Base-by-base conservation (phyloP, 768 basidiomycete genomes). In the Mycena epipterygia region DNA sequence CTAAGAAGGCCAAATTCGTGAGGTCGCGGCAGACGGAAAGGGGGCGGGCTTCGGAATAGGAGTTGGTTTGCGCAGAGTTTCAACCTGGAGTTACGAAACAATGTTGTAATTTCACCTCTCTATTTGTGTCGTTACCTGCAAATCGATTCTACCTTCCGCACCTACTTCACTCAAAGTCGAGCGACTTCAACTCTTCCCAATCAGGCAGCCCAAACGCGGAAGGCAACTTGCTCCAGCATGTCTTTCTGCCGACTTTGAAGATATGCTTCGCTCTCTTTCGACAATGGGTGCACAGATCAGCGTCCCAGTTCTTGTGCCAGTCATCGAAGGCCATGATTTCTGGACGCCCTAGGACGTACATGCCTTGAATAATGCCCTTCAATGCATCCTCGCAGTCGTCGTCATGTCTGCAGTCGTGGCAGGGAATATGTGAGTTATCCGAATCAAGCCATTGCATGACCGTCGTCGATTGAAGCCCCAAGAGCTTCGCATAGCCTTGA, bases 141-240 rank as follows among this genome's bases (percentile, higher is more conserved):
- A n/a, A n/a, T n/a, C n/a, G n/a, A n/a, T n/a, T n/a, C n/a, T n/a
- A n/a, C n/a, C n/a, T n/a, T n/a, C n/a, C n/a, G n/a, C n/a, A n/a
- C n/a, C n/a, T n/a, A n/a, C n/a, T n/a, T 69, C 48, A 69, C 25
- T 69, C 61, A 37, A 64, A 64, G n/a, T 70, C 68, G 32, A 51
- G 32, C 19, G 62, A 58, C 33, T 33, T 42, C 56, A 72, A 51
- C 25, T 53, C 39, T 33, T 62, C 23, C 67, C 66, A 72, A 13
- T 30, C 35, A 8, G 66, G 44, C 6, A 68, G 56, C 11, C 67
- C 67, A 27, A 66, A 72, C 16, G 51, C 37, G 4, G 46, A 41
- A 8, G 71, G 67, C 32, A 68, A 27, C 39, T 64, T 32, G 5
- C 64, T 30, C 62, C 66, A 67, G 48, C 68, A 70, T 33, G 48